These are phyloP conservation scores for Hymenoscyphus fraxineus DNA, from an alignment of 2,329 filamentous ascomycete genomes.

Conservation along the genomic window DNA sequence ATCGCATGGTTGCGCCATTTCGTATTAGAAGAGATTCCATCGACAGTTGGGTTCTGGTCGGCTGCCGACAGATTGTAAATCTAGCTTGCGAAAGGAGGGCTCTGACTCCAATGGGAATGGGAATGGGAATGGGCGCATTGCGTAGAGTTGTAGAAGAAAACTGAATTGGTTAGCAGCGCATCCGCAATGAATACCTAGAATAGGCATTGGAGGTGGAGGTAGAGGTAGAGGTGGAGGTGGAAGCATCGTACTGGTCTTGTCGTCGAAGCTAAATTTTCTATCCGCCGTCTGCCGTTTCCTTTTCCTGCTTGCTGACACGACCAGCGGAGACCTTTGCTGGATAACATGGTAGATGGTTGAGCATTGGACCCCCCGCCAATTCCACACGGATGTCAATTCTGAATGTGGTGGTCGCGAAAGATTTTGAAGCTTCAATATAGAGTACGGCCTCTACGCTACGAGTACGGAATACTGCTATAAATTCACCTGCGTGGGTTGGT, in stretches of 20 bases:
- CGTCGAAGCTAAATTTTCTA: slow-evolving; percentile 36
- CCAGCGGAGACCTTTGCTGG: slow-evolving; percentile 50
- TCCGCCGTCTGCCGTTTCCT: slow-evolving; percentile 35
- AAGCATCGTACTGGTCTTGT: slow-evolving; percentile 26
- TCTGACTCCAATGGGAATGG: slow-evolving; percentile 21
- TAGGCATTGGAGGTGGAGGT: background rate
- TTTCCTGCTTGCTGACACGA: slow-evolving; percentile 42
- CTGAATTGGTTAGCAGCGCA: slow-evolving; percentile 23
- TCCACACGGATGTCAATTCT: no score
- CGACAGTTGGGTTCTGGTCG: slow-evolving; percentile 18
- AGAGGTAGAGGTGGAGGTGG: background rate
- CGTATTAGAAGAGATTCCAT: slow-evolving; percentile 23
- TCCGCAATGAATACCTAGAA: no score
- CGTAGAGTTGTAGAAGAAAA: slow-evolving; percentile 33
- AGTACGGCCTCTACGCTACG: background rate
- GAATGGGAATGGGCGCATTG: slow-evolving; percentile 21
- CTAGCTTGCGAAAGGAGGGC: slow-evolving; percentile 26
- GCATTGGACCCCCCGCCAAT: background rate
- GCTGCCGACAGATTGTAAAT: slow-evolving; percentile 19
- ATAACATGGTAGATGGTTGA: slow-evolving; percentile 45
- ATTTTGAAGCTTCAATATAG: slow-evolving; percentile 23
- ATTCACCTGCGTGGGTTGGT: no score
- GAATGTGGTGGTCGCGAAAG: slow-evolving; percentile 27
- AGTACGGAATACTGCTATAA: background rate
- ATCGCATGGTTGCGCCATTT: slow-evolving; percentile 27